phyloP scores from a whole-genome alignment of 768 basidiomycete genomes.

The Suillus subaureus region DNA sequence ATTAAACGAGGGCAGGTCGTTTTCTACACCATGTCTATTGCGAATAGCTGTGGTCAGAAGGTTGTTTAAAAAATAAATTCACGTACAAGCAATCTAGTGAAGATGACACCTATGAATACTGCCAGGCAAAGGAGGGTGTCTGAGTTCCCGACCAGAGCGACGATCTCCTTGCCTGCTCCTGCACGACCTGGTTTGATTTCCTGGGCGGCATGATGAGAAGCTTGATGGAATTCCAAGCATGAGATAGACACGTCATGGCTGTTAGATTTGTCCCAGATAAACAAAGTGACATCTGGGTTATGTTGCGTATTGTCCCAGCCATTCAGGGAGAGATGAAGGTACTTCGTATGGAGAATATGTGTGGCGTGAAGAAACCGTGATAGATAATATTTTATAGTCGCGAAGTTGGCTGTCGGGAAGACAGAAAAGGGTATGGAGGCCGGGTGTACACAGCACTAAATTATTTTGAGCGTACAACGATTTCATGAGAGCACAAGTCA shows the following conservation, averaged over 20 bases:
- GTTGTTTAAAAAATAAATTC: not conserved
- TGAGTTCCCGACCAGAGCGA: slow-evolving; percentile 40
- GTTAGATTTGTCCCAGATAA: slow-evolving; percentile 21
- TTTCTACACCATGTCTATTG: slow-evolving; percentile 39
- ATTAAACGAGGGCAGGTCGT: slow-evolving; percentile 42
- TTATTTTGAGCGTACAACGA: not conserved
- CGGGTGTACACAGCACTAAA: not conserved
- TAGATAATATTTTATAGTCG: not conserved
- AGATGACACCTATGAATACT: slow-evolving; percentile 39
- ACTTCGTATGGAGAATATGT: slow-evolving; percentile 34
- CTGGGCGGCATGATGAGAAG: slow-evolving; percentile 46
- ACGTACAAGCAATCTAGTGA: slow-evolving; percentile 39
- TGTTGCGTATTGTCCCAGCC: slow-evolving; percentile 35
- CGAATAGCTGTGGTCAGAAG: slow-evolving; percentile 16
- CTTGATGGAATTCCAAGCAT: slow-evolving; percentile 46
- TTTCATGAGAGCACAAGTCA: not conserved
- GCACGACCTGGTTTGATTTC: slow-evolving; percentile 36
- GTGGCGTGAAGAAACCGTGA: not conserved
- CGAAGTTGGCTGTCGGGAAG: not conserved
- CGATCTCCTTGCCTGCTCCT: slow-evolving; percentile 34
- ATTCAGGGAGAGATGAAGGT: slow-evolving; percentile 35
- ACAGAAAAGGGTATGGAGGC: not conserved
- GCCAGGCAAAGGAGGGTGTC: slow-evolving; percentile 48
- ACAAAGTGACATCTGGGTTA: slow-evolving; percentile 31
- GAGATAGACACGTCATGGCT: slow-evolving; percentile 31